phyloP scores from a whole-genome alignment of 208 protist species.

The Wallacemonas rigidus region DNA sequence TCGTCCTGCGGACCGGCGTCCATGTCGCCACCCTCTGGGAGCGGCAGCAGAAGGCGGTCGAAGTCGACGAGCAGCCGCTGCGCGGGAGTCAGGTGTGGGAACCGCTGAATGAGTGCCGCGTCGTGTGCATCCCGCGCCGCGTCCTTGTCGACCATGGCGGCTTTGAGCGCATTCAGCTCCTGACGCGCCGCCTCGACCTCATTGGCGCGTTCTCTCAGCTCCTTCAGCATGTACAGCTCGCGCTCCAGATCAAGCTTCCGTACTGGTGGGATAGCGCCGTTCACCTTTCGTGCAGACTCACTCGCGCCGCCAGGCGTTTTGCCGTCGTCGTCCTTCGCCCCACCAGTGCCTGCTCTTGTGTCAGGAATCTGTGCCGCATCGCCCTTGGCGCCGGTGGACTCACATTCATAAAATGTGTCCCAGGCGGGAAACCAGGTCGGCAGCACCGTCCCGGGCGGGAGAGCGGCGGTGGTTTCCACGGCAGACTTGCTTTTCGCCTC shows the following conservation, averaged over 20 bases:
- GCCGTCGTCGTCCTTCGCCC: neutral
- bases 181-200: slow-evolving; percentile 20
- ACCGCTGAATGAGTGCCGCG: neutral
- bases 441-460: neutral
- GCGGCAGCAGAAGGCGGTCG: slow-evolving; percentile 31
- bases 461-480: neutral
- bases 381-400: neutral
- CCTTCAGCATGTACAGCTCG: slow-evolving; percentile 22
- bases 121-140: slow-evolving; percentile 2
- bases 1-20: neutral
- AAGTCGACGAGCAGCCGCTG: slow-evolving; percentile 44
- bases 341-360: neutral
- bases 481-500: neutral
- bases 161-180: slow-evolving; percentile 19
- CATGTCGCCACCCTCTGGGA: neutral
- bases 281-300: neutral
- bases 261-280: neutral
- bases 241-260: slow-evolving; percentile 1
- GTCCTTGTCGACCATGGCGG: neutral
- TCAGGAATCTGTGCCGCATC: neutral
- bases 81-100: slow-evolving; percentile 24
- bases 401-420: neutral
- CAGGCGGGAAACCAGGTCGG: slow-evolving; percentile 10
- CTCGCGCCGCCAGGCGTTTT: neutral
- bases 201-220: slow-evolving; percentile 23